A percentile compares a stretch with the other conserved stretches of the same genome.
Evolutionary conservation across 75 land plant genomes (phyloP).

Genomic region (Selaginella tamariscina): DNA sequence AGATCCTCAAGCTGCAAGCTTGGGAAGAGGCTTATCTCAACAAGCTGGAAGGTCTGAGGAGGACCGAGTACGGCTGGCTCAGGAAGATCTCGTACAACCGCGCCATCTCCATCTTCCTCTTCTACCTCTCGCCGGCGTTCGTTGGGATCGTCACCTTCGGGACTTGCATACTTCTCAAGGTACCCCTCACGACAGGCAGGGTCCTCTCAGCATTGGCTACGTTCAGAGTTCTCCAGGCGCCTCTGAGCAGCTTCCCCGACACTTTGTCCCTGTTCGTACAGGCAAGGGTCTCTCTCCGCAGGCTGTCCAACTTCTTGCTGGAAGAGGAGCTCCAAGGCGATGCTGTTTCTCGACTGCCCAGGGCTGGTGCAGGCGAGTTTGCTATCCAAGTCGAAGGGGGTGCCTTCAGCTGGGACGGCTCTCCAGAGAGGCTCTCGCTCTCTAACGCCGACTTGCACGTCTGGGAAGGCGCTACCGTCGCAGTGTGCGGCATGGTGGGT

Average conservation of each 20-base stretch:
- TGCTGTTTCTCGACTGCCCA: slow-evolving; percentile 17
- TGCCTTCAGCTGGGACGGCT: slow-evolving; percentile 11
- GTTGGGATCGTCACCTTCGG: slow-evolving; percentile 50
- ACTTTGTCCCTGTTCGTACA: slow-evolving; percentile 31
- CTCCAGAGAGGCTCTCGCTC: slow-evolving; percentile 2
- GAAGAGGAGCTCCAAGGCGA: slow-evolving; percentile 38
- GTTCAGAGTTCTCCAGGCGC: slow-evolving; percentile 39
- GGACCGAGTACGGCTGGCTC: slow-evolving; percentile 41
- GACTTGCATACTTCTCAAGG: slow-evolving; percentile 44
- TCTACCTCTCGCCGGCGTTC: slow-evolving; percentile 41
- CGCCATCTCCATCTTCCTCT: slow-evolving; percentile 23
- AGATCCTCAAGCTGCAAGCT: slow-evolving; percentile 51
- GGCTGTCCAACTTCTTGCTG: slow-evolving; percentile 34
- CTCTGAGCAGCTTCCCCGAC: slow-evolving; percentile 19
- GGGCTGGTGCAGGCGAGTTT: slow-evolving; percentile 15
- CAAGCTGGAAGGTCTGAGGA: slow-evolving; percentile 32
- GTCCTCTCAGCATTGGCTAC: slow-evolving; percentile 53
- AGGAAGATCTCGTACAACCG: slow-evolving; percentile 29
- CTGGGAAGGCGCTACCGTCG: neutral
- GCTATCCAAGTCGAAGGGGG: slow-evolving; percentile 15
- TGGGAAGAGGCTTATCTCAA: slow-evolving; percentile 57
- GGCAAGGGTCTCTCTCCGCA: slow-evolving; percentile 50
- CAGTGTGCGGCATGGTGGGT: slow-evolving; percentile 6
- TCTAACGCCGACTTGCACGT: neutral
- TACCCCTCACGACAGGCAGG: slow-evolving; percentile 54